Evolutionary conservation across 768 basidiomycete species (phyloP).

Genomic region (Dacryopinax primogenitus): DNA sequence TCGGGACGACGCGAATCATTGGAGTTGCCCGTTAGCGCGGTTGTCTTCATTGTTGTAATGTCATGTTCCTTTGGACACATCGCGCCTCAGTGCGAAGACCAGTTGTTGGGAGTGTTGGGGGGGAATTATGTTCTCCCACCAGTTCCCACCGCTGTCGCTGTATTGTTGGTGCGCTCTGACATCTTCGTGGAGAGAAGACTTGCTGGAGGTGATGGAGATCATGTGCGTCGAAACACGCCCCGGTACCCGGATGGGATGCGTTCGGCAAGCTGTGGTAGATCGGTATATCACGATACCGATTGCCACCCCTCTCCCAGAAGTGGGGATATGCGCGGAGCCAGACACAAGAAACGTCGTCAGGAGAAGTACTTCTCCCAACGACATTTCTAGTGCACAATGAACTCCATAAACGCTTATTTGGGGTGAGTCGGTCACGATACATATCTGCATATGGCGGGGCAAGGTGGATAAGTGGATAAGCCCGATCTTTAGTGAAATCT

Average conservation of each 20-base stretch:
- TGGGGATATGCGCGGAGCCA: not conserved
- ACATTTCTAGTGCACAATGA: not conserved
- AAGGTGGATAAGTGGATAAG: not conserved
- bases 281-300: not conserved
- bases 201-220: not conserved
- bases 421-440: too few species aligned
- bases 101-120: not conserved
- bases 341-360: not conserved
- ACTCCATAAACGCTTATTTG: too few species aligned
- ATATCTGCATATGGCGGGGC: not conserved
- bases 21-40: not conserved
- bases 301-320: not conserved
- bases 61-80: constrained; percentile 6
- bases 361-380: not conserved
- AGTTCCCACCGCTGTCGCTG: not conserved
- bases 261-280: not conserved
- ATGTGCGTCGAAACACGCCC: not conserved
- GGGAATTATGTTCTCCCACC: not conserved
- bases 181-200: not conserved
- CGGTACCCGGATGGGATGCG: not conserved
- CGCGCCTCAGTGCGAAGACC: constrained; percentile 4
- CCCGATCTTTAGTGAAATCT: not conserved
- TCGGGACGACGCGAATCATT: not conserved
- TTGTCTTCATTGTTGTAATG: constrained; percentile 4
- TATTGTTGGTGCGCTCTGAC: not conserved